Evolutionary conservation across 345 rosid species (phyloP).

Genomic region (Salix purpurea): DNA sequence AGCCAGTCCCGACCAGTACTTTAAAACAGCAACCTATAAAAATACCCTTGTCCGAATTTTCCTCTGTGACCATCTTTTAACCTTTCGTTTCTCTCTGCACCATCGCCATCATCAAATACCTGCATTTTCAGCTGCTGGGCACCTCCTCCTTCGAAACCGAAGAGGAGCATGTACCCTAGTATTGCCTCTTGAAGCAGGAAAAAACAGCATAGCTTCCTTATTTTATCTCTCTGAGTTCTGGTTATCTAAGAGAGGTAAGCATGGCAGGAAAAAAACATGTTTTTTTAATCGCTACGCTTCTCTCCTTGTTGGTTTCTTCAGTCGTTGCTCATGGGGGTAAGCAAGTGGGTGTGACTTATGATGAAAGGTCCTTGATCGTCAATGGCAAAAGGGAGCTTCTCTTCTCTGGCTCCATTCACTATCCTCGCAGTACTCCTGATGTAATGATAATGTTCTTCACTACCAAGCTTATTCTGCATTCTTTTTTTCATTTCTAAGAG

Average conservation of each 20-base stretch:
- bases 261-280: neutral
- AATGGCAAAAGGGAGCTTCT: conserved; percentile 56
- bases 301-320: conserved; percentile 7
- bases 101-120: neutral
- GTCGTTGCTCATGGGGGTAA: neutral
- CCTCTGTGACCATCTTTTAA: conserved; percentile 10
- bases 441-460: conserved; percentile 22
- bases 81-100: conserved; percentile 12
- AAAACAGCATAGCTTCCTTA: neutral
- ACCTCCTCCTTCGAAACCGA: conserved; percentile 15
- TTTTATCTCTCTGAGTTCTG: neutral
- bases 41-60: conserved; percentile 11
- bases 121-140: conserved; percentile 10
- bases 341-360: conserved; percentile 38
- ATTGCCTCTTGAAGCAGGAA: neutral
- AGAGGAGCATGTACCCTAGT: conserved; percentile 16
- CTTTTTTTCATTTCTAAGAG: neutral
- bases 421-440: conserved; percentile 73
- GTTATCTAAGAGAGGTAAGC: neutral
- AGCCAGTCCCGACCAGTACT: neutral
- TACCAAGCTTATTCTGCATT: neutral
- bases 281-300: conserved; percentile 14
- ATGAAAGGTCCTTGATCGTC: conserved; percentile 56
- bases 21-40: neutral
- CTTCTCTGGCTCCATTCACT: conserved; percentile 85